Evolutionary conservation across 371 early-diverging fungal genomes (phyloP), one percentile per base, ranked within the genome.

Genomic region (Zancudomyces culisetae): DNA sequence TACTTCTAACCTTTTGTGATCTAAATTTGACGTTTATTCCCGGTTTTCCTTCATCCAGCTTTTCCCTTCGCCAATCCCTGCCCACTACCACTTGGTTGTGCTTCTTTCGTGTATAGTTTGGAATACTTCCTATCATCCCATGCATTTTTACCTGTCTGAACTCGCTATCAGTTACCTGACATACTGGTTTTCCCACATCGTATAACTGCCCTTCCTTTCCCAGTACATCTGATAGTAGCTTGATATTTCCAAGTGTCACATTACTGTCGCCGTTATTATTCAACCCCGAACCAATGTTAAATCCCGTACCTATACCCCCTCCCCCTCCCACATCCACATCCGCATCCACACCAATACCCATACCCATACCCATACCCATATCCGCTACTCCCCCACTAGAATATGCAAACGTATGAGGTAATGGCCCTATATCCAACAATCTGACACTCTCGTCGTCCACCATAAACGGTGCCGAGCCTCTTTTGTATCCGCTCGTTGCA

Each of bases 81-180:
- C 42, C 21, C 43, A 23, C 20, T 21, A 47, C 29, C 10, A 39
- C 53, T 53, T 64, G 69, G 69, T 69, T 75, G 23, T 72, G 73
- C 18, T 81, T 81, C n/a, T 60, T 64, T 43, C 83, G 69, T 0
- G 55, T 53, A 12, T 76, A 58, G 41, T 68, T 60, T 0, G 71
- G 70, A 3, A 70, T 63, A 29, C 72, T 61, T 0, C 56, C 51
- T 6, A 69, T 68, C 30, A 68, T 59, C 47, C 79, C 73, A 0
- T 79, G 75, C 21, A 78, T 73, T 28, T 75, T 20, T 43, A 75
- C 70, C 61, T 83, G 81, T 55, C 76, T 79, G 57, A 82, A 81
- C 43, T 79, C 75, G 1, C 75, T 70, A 29, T 76, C 71, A 27
- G 74, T 24, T n/a, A 47, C 48, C 28, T 6, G 6, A 13, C 48